Conservation (phyloP, 2,329 filamentous ascomycete genomes). For the Pezicula neosporulosa region DNA sequence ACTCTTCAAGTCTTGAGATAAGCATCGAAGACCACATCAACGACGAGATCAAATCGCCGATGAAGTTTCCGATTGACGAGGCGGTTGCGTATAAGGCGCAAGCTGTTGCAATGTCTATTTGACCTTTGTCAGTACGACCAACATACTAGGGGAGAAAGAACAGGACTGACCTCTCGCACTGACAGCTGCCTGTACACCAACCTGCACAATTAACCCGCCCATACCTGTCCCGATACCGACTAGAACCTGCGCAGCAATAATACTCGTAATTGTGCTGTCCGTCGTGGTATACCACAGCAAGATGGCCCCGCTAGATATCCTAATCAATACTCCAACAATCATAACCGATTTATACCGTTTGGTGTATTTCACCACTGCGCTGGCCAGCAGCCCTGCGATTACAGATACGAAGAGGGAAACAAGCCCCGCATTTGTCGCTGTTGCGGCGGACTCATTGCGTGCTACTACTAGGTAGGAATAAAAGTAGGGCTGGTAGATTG, state of each 20-base stretch:
- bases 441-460: background rate
- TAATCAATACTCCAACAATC: background rate
- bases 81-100: slow-evolving; percentile 1
- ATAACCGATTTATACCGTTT: background rate
- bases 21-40: background rate
- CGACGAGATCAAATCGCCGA: slow-evolving; percentile 1
- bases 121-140: background rate
- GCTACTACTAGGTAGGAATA: slow-evolving; percentile 2
- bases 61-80: slow-evolving; percentile 2
- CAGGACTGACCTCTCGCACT: background rate
- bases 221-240: slow-evolving; percentile 1
- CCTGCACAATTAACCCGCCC: background rate
- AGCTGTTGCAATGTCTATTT: slow-evolving; percentile 1
- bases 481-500: slow-evolving; percentile 2
- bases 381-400: background rate
- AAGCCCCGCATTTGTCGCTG: background rate
- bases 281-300: background rate
- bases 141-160: too few relatives aligned
- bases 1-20: background rate
- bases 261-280: background rate
- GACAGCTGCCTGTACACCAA: slow-evolving; percentile 2
- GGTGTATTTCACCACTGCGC: background rate
- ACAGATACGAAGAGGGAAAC: background rate
- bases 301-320: background rate
- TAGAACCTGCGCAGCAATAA: background rate